Evolutionary conservation across 2,329 filamentous ascomycete genomes (phyloP).

Genomic region (Ophiocordyceps robertsii): DNA sequence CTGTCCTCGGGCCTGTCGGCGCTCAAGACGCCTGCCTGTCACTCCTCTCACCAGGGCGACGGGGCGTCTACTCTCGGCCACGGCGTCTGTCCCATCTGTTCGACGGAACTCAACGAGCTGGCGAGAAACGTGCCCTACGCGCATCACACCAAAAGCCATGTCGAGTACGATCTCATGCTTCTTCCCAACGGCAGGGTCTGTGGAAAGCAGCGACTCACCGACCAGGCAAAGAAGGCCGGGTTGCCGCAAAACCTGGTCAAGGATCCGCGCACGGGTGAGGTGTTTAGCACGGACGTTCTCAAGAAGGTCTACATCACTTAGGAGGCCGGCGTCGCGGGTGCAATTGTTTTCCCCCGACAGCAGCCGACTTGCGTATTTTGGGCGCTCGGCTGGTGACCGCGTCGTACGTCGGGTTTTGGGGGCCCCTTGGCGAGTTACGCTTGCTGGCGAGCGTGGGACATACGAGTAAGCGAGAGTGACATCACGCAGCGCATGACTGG

Average conservation of each 20-base stretch:
- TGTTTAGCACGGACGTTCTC: constrained; percentile 47
- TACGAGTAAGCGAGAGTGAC: too few relatives aligned
- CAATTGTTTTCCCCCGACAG: too few relatives aligned
- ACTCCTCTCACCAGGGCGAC: constrained; percentile 40
- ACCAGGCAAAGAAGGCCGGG: constrained; percentile 69
- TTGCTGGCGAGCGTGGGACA: too few relatives aligned
- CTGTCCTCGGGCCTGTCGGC: constrained; percentile 84
- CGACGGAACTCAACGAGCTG: constrained; percentile 84
- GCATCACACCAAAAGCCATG: constrained; percentile 85
- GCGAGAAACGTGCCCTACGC: constrained; percentile 85
- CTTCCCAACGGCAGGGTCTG: constrained; percentile 83
- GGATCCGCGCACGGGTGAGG: constrained; percentile 64
- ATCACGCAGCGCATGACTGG: too few relatives aligned
- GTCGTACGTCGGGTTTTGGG: too few relatives aligned
- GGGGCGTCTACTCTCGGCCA: constrained; percentile 40
- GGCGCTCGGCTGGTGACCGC: too few relatives aligned
- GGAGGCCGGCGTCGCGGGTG: background rate
- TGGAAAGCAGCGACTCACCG: constrained; percentile 57
- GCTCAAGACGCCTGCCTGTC: constrained; percentile 89
- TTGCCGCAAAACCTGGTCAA: constrained; percentile 53
- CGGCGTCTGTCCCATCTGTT: constrained; percentile 88
- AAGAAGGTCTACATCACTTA: constrained; percentile 89
- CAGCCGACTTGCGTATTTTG: too few relatives aligned
- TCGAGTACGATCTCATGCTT: constrained; percentile 76
- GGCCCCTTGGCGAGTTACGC: too few relatives aligned